Conservation (phyloP, 257 asterid species). For the Rhazya stricta region DNA sequence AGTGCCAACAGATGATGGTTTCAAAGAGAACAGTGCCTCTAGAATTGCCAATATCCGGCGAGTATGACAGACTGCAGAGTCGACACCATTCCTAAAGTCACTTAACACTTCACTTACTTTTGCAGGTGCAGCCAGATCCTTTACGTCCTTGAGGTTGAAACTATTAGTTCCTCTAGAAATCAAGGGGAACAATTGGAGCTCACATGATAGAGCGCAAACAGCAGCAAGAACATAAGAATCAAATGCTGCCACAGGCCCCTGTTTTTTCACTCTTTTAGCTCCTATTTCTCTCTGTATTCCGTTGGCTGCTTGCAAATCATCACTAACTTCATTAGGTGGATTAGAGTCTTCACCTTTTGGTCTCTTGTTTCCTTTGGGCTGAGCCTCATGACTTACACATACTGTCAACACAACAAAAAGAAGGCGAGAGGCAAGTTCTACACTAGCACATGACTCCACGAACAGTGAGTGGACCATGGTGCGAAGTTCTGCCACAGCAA, state of each 20-base stretch:
- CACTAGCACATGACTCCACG: conserved; percentile 80
- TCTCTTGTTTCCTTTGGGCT: conserved; percentile 67
- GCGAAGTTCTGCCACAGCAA: conserved; percentile 93
- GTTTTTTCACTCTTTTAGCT: conserved; percentile 52
- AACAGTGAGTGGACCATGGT: conserved; percentile 94
- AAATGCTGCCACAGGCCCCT: conserved; percentile 92
- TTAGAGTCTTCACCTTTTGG: conserved; percentile 49
- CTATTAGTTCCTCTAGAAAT: conserved; percentile 51
- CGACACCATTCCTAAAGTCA: conserved; percentile 58
- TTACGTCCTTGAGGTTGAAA: conserved; percentile 28
- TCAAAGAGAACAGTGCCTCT: conserved; percentile 95
- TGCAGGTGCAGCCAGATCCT: conserved; percentile 36
- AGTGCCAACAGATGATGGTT: conserved; percentile 89
- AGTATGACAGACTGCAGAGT: conserved; percentile 84
- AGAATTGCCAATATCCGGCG: conserved; percentile 81
- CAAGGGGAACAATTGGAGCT: conserved; percentile 85
- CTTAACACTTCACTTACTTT: conserved; percentile 42
- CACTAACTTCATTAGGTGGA: conserved; percentile 35
- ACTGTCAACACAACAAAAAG: conserved; percentile 93
- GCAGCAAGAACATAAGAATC: conserved; percentile 99
- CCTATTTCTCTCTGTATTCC: conserved; percentile 39
- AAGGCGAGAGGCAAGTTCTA: conserved; percentile 95
- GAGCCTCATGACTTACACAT: conserved; percentile 93
- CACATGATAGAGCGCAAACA: conserved; percentile 94
- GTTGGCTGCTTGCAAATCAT: conserved; percentile 33